phyloP scores from a whole-genome alignment of 75 land plant genomes.

The Cunninghamia lanceolata region DNA sequence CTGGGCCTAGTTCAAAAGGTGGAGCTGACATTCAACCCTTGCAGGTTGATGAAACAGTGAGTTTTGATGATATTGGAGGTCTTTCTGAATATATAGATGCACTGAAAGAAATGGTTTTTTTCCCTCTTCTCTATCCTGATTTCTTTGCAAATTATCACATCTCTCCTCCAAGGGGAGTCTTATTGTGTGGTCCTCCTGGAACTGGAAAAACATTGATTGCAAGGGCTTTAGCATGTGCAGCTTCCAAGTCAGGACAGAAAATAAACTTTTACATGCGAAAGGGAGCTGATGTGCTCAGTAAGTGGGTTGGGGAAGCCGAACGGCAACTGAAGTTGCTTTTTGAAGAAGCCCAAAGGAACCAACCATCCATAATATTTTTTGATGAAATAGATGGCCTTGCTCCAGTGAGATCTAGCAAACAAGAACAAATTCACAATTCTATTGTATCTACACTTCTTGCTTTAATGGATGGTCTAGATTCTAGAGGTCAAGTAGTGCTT shows the following conservation, averaged over 20 bases:
- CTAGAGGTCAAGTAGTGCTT: constrained; percentile 95
- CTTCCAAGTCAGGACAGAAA: constrained; percentile 95
- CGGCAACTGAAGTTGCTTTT: constrained; percentile 91
- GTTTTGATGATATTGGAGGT: constrained; percentile 93
- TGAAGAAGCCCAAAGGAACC: constrained; percentile 98
- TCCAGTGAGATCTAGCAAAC: constrained; percentile 97
- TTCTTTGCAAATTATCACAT: constrained; percentile 39
- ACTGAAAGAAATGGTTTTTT: constrained; percentile 90
- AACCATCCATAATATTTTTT: constrained; percentile 97
- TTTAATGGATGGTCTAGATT: constrained; percentile 97
- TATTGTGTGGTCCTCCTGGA: constrained; percentile 37
- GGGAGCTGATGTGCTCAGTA: constrained; percentile 98
- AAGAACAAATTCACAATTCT: constrained; percentile 97
- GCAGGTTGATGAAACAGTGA: constrained; percentile 89
- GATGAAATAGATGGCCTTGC: constrained; percentile 99
- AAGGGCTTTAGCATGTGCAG: constrained; percentile 75
- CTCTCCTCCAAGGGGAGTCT: constrained; percentile 90
- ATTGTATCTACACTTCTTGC: constrained; percentile 98
- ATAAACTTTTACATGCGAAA: constrained; percentile 98
- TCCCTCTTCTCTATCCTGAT: constrained; percentile 41
- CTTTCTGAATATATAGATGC: constrained; percentile 90
- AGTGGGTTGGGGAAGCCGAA: constrained; percentile 99
- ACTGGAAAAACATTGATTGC: constrained; percentile 38
- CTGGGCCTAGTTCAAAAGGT: constrained; percentile 88
- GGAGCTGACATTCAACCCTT: constrained; percentile 98